Conservation (phyloP, 192 early-diverging fungal genomes). For the Backusella morwellensis region DNA sequence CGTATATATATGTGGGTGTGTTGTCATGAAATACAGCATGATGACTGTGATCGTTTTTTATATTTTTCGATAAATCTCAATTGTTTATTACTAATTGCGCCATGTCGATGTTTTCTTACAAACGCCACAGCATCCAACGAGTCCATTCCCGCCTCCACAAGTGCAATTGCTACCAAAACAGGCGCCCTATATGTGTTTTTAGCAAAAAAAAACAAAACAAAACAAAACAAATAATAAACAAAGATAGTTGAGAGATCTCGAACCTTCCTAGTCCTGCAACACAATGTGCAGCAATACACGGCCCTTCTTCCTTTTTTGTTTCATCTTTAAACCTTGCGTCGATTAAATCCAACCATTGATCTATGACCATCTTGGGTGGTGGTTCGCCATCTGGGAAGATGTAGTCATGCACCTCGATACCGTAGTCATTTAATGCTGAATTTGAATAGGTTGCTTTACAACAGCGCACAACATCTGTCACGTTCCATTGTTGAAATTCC, state of each 20-base stretch:
- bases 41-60: slow-evolving; percentile 32
- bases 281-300: slow-evolving; percentile 68
- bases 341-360: slow-evolving; percentile 71
- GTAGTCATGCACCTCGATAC: slow-evolving; percentile 73
- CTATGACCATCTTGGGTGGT: slow-evolving; percentile 57
- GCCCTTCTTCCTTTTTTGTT: neutral
- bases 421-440: slow-evolving; percentile 43
- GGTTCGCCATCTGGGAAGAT: slow-evolving; percentile 68
- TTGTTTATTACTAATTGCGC: slow-evolving; percentile 76
- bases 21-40: slow-evolving; percentile 9
- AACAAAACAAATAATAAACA: neutral
- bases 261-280: slow-evolving; percentile 78
- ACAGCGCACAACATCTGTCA: slow-evolving; percentile 77
- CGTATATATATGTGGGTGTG: neutral
- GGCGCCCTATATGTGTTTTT: slow-evolving; percentile 41
- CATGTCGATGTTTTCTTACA: slow-evolving; percentile 65
- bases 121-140: slow-evolving; percentile 72
- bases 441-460: slow-evolving; percentile 80
- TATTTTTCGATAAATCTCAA: slow-evolving; percentile 61
- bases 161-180: slow-evolving; percentile 71
- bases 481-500: slow-evolving; percentile 65
- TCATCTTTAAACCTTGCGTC: slow-evolving; percentile 43
- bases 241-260: neutral
- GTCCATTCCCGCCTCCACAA: slow-evolving; percentile 78
- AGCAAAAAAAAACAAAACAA: neutral